Conservation (phyloP, 164 flowering plant species). For the Pachysandra terminalis region DNA sequence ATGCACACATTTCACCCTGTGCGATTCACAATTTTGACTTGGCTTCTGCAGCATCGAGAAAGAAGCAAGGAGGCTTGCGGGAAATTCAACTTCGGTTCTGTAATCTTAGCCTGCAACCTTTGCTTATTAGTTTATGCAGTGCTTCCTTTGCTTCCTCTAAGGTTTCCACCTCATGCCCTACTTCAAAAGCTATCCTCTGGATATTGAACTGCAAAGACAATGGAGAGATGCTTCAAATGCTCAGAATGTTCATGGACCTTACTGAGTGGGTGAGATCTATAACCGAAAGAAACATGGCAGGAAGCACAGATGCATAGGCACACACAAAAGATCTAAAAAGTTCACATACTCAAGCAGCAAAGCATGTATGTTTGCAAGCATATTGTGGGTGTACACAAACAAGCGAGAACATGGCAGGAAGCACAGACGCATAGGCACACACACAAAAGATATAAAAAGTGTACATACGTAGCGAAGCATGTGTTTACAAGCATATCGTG, state of each 20-base stretch:
- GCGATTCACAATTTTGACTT: too few species aligned
- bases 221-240: background rate
- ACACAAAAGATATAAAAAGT: background rate
- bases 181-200: conserved; percentile 86
- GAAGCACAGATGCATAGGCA: too few species aligned
- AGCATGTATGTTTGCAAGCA: background rate
- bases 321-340: background rate
- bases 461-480: too few species aligned
- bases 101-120: conserved; percentile 47
- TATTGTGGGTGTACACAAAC: background rate
- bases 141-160: conserved; percentile 92
- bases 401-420: background rate
- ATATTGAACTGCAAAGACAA: conserved; percentile 67
- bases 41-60: too few species aligned
- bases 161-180: conserved; percentile 68
- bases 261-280: too few species aligned
- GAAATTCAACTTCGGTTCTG: conserved; percentile 29
- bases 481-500: background rate
- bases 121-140: conserved; percentile 60
- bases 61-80: background rate
- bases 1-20: too few species aligned
- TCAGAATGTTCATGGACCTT: background rate
- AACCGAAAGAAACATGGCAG: too few species aligned
- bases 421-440: background rate
- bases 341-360: too few species aligned